A percentile compares a stretch with the other conserved stretches of the same genome.
phyloP scores from a whole-genome alignment of 306 rosid species.

The Coriaria nepalensis region DNA sequence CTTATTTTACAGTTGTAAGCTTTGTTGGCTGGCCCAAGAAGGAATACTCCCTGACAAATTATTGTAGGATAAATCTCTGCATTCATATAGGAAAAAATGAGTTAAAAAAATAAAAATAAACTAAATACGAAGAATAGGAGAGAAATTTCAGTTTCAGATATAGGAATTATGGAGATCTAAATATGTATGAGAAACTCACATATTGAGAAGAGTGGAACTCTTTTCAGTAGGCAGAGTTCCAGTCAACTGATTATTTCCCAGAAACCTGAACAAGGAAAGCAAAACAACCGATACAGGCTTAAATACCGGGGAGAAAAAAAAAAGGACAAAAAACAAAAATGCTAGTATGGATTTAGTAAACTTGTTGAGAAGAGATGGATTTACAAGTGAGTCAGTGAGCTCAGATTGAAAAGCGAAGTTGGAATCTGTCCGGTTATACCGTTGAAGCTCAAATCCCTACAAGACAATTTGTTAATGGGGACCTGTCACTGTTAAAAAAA shows the following conservation, averaged over 20 bases:
- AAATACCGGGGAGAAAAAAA: not conserved
- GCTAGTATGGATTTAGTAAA: constrained; percentile 2
- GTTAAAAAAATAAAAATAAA: not conserved
- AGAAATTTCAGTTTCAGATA: no score
- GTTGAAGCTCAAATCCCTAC: constrained; percentile 91
- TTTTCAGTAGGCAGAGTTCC: constrained; percentile 45
- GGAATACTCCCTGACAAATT: constrained; percentile 57
- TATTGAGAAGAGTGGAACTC: constrained; percentile 30
- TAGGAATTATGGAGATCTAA: not conserved
- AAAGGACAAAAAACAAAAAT: not conserved
- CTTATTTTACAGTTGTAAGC: constrained; percentile 43
- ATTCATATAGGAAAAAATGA: constrained; percentile 7
- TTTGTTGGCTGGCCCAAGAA: constrained; percentile 42
- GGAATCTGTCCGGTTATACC: constrained; percentile 48
- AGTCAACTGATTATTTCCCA: constrained; percentile 58
- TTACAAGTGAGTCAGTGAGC: constrained; percentile 48
- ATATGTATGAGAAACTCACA: constrained; percentile 33
- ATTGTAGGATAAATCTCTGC: constrained; percentile 87
- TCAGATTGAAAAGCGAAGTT: constrained; percentile 52
- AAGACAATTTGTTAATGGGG: constrained; percentile 8
- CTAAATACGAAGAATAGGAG: no score
- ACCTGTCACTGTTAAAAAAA: not conserved
- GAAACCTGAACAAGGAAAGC: constrained; percentile 31
- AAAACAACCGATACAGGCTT: constrained; percentile 7
- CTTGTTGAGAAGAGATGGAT: constrained; percentile 2